Percentiles rank a stretch among this genome's conserved stretches.
phyloP scores from a whole-genome alignment of 768 basidiomycete genomes.

The Mycena latifolia region DNA sequence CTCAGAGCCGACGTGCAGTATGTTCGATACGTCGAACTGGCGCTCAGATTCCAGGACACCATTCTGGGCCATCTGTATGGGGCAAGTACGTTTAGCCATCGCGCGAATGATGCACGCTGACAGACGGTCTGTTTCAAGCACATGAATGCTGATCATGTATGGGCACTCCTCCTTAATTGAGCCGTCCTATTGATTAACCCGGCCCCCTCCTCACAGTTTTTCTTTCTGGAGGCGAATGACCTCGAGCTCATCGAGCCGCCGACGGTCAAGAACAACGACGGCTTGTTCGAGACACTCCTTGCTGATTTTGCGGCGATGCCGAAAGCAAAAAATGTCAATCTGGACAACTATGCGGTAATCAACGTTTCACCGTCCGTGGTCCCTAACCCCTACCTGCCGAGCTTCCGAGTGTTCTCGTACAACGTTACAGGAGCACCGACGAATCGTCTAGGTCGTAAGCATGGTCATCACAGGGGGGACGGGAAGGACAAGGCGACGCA shows the following conservation, averaged over 20 bases:
- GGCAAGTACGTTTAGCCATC: conserved; percentile 57
- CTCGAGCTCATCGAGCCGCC: conserved; percentile 56
- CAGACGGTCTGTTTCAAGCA: conserved; percentile 58
- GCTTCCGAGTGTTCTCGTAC: conserved; percentile 86
- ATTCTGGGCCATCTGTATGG: conserved; percentile 89
- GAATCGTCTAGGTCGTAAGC: conserved; percentile 48
- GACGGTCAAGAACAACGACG: conserved; percentile 34
- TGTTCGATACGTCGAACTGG: conserved; percentile 77
- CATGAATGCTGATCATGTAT: conserved; percentile 88
- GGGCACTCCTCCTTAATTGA: conserved; percentile 35
- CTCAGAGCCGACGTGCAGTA: conserved; percentile 53
- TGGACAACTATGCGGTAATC: conserved; percentile 79
- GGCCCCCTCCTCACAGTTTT: conserved; percentile 65
- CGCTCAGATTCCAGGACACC: conserved; percentile 89
- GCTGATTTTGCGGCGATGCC: conserved; percentile 77
- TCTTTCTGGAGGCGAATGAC: conserved; percentile 66
- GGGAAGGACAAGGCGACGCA: conserved; percentile 56
- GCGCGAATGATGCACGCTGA: conserved; percentile 37
- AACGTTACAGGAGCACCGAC: conserved; percentile 65
- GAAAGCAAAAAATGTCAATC: conserved; percentile 62
- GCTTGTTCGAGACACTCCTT: conserved; percentile 69
- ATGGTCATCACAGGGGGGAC: conserved; percentile 61
- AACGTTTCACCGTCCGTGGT: conserved; percentile 88
- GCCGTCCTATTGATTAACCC: conserved; percentile 30
- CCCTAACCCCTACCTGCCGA: conserved; percentile 88